A percentile compares a stretch with the other conserved stretches of the same genome.
Evolutionary conservation across 108 stramenopile species (phyloP).

Genomic region (Licmophora abbreviata): DNA sequence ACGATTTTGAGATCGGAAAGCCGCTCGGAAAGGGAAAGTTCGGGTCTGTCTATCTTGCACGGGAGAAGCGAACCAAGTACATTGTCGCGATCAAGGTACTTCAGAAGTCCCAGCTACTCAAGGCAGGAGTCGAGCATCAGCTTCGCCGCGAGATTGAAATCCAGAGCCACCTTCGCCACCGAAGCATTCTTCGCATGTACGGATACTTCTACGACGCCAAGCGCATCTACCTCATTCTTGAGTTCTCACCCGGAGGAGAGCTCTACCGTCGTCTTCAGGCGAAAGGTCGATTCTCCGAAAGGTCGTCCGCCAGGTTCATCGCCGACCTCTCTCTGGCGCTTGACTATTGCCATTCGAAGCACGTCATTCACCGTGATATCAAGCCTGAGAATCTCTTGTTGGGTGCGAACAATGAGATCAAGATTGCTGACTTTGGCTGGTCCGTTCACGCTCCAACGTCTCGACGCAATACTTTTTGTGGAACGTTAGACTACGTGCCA

Average conservation of each 20-base stretch:
- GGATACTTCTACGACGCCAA: constrained; percentile 97
- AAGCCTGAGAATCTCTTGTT: constrained; percentile 98
- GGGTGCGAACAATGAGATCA: constrained; percentile 88
- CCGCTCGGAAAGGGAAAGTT: constrained; percentile 98
- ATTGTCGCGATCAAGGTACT: constrained; percentile 99
- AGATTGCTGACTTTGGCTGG: constrained; percentile 99
- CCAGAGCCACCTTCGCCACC: constrained; percentile 92
- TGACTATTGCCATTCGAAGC: constrained; percentile 91
- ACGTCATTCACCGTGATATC: constrained; percentile 98
- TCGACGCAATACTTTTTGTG: constrained; percentile 93
- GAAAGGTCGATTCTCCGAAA: constrained; percentile 81
- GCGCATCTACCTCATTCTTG: constrained; percentile 96
- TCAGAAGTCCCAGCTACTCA: constrained; percentile 91
- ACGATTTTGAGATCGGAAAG: constrained; percentile 98
- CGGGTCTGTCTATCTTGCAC: constrained; percentile 94
- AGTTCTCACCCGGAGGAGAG: constrained; percentile 94
- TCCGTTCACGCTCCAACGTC: constrained; percentile 94
- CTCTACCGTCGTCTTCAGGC: constrained; percentile 88
- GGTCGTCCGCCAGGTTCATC: constrained; percentile 80
- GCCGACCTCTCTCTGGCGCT: constrained; percentile 84
- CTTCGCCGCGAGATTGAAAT: constrained; percentile 99
- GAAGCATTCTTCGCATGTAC: constrained; percentile 95
- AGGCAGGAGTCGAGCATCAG: constrained; percentile 96
- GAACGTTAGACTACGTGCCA: constrained; percentile 96
- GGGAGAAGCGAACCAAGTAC: constrained; percentile 88